phyloP scores from a whole-genome alignment of 345 rosid genomes.

The Gossypium stocksii region DNA sequence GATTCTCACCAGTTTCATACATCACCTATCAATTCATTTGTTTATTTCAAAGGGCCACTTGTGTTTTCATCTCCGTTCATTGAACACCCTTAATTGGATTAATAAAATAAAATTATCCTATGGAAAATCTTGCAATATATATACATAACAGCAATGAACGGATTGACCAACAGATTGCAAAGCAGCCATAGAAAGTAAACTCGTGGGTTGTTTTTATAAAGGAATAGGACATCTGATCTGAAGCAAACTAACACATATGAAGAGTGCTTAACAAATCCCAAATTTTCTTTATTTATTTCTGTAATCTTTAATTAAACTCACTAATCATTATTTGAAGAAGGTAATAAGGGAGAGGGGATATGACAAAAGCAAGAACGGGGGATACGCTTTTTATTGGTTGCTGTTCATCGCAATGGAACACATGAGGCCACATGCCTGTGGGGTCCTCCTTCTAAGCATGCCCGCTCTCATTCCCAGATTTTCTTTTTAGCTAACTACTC shows the following conservation, averaged over 20 bases:
- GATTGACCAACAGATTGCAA: conserved; percentile 6
- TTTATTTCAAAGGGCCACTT: neutral
- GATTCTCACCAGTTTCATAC: neutral
- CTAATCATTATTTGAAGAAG: conserved; percentile 3
- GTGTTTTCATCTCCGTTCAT: neutral
- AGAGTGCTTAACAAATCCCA: neutral
- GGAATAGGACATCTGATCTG: neutral
- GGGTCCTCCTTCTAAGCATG: neutral
- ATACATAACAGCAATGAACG: neutral
- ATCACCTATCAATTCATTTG: neutral
- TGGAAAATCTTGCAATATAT: conserved; percentile 7
- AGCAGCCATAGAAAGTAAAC: conserved; percentile 12
- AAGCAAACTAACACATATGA: neutral
- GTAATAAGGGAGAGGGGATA: neutral
- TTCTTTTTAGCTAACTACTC: neutral
- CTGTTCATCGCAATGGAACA: conserved; percentile 2
- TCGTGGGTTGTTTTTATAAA: conserved; percentile 11
- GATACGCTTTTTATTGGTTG: neutral
- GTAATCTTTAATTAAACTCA: neutral
- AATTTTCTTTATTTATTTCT: neutral
- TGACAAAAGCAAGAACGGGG: conserved; percentile 4
- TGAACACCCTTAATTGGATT: neutral
- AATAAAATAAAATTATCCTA: conserved; percentile 6
- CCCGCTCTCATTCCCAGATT: neutral
- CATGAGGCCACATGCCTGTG: conserved; percentile 12